Conservation (phyloP, 1,284 basidiomycete species). For the Apiotrichum laibachii region DNA sequence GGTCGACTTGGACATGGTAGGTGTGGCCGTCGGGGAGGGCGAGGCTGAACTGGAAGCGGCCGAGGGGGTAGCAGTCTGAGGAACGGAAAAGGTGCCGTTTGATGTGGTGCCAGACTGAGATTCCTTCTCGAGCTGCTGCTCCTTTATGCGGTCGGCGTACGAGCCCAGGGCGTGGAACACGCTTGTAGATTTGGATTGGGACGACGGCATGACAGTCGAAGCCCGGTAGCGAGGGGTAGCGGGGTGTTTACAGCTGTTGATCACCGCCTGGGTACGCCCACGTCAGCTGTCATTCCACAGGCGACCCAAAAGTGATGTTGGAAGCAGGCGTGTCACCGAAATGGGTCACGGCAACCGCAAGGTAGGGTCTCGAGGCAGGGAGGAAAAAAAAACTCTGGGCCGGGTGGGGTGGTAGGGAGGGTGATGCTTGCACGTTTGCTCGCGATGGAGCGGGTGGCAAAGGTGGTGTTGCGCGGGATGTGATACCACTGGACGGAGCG, state of each 20-base stretch:
- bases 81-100: background rate
- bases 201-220: constrained; percentile 10
- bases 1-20: background rate
- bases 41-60: constrained; percentile 8
- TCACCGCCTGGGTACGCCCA: background rate
- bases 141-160: constrained; percentile 46
- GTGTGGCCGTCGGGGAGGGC: constrained; percentile 6
- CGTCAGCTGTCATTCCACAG: constrained; percentile 3
- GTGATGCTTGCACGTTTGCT: background rate
- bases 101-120: constrained; percentile 5
- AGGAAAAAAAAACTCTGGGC: too few species aligned
- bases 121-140: constrained; percentile 12
- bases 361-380: too few species aligned
- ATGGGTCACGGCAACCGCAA: too few species aligned
- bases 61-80: background rate
- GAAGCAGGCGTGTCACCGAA: background rate
- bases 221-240: background rate
- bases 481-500: background rate
- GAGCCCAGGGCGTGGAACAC: constrained; percentile 49
- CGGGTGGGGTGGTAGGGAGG: background rate
- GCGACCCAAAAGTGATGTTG: background rate
- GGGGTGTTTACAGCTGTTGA: background rate
- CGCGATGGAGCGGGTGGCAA: constrained; percentile 1
- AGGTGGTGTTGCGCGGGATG: background rate
- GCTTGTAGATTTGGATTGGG: constrained; percentile 28